Conservation (phyloP, 1,139 yeast genomes). For the Geotrichum macrosporum region DNA sequence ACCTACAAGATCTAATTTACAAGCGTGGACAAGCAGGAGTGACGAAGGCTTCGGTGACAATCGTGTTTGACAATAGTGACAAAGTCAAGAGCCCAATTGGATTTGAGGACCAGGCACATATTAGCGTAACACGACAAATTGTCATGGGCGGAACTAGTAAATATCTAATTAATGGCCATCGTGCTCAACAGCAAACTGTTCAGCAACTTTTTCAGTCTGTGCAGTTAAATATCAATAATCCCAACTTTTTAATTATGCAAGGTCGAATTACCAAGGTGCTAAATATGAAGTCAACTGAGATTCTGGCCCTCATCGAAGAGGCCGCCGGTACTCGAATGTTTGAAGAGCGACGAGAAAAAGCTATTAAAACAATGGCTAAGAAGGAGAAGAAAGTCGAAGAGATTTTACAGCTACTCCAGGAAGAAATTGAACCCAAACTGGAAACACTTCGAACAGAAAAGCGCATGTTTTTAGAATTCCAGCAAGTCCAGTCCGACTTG, state of each 20-base stretch:
- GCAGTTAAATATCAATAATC: conserved; percentile 92
- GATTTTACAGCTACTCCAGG: conserved; percentile 64
- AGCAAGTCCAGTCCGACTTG: conserved; percentile 74
- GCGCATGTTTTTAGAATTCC: conserved; percentile 77
- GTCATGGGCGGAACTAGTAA: conserved; percentile 89
- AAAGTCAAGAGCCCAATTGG: conserved; percentile 78
- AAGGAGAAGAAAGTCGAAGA: conserved; percentile 81
- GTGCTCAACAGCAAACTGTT: conserved; percentile 94
- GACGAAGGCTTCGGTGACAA: conserved; percentile 93
- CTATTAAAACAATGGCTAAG: conserved; percentile 84
- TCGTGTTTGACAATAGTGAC: conserved; percentile 86
- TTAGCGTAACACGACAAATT: conserved; percentile 89
- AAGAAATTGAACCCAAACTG: conserved; percentile 90
- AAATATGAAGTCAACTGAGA: conserved; percentile 92
- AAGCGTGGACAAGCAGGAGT: conserved; percentile 98
- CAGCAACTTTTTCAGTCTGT: conserved; percentile 88
- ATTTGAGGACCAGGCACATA: conserved; percentile 71
- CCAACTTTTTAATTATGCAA: conserved; percentile 96
- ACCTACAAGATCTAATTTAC: conserved; percentile 87
- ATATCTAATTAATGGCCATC: conserved; percentile 89
- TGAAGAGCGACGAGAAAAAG: conserved; percentile 89
- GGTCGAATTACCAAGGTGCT: conserved; percentile 96
- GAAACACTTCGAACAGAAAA: conserved; percentile 78
- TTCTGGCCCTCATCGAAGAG: conserved; percentile 86
- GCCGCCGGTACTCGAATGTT: conserved; percentile 98